Evolutionary conservation across 208 protist species (phyloP).

Genomic region (Trypanosoma conorhini): DNA sequence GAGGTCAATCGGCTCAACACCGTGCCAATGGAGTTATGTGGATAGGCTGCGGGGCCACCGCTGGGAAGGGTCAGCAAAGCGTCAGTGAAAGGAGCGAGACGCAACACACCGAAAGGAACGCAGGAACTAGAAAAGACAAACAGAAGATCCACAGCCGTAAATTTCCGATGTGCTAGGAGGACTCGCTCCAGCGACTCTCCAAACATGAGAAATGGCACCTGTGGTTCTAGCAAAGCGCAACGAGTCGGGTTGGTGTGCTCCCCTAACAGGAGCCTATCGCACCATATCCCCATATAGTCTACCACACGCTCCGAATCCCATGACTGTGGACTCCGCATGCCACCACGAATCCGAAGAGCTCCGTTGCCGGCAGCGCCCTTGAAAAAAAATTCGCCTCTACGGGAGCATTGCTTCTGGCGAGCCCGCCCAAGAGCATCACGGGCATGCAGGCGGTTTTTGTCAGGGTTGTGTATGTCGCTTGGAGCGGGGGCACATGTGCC

Average conservation of each 20-base stretch:
- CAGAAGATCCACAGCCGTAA: slow-evolving; percentile 47
- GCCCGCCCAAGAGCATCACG: slow-evolving; percentile 60
- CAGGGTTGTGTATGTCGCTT: slow-evolving; percentile 79
- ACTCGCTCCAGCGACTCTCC: slow-evolving; percentile 64
- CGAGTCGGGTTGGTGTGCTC: slow-evolving; percentile 48
- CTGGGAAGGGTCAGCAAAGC: slow-evolving; percentile 8
- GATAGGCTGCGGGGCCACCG: slow-evolving; percentile 3
- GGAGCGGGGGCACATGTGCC: slow-evolving; percentile 48
- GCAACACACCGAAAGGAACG: slow-evolving; percentile 59
- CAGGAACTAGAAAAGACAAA: slow-evolving; percentile 39
- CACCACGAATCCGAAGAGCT: slow-evolving; percentile 2
- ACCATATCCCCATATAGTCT: slow-evolving; percentile 82
- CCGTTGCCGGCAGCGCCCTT: not conserved
- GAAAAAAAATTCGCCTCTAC: slow-evolving; percentile 12
- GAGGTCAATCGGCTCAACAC: slow-evolving; percentile 30
- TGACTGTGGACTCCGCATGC: slow-evolving; percentile 52
- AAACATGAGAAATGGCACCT: slow-evolving; percentile 43
- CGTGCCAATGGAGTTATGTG: slow-evolving; percentile 7
- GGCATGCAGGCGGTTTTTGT: slow-evolving; percentile 42
- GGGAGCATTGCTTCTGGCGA: slow-evolving; percentile 37
- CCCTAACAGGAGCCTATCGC: slow-evolving; percentile 81
- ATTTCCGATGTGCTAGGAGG: slow-evolving; percentile 53
- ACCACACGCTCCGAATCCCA: slow-evolving; percentile 74
- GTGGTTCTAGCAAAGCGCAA: slow-evolving; percentile 67
- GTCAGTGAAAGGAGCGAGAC: slow-evolving; percentile 28